A percentile compares a stretch with the other conserved stretches of the same genome.
phyloP scores from a whole-genome alignment of 495 filamentous ascomycete species.

The Chlorociboria aeruginascens region DNA sequence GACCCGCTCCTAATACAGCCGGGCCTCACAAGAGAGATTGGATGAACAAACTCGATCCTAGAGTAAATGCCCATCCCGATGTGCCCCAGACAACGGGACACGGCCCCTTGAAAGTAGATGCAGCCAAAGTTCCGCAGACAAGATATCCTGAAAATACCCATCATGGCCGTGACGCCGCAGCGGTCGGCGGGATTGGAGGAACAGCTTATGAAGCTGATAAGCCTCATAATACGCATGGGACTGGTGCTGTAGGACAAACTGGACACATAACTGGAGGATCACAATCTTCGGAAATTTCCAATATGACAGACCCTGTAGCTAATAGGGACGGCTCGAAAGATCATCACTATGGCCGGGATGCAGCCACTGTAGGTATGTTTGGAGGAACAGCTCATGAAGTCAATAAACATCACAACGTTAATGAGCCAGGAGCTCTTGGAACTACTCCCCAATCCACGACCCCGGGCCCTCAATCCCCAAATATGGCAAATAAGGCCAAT shows the following conservation, averaged over 20 bases:
- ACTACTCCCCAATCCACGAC: constrained; percentile 9
- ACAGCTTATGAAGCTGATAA: constrained; percentile 5
- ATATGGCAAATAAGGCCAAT: constrained; percentile 43
- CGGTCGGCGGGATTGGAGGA: neutral
- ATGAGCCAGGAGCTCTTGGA: neutral
- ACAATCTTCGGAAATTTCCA: neutral
- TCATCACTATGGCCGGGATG: neutral
- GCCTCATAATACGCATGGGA: neutral
- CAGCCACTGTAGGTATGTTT: neutral
- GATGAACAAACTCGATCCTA: constrained; percentile 27
- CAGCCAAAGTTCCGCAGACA: too few species aligned
- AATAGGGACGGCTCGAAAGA: neutral
- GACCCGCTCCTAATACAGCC: constrained; percentile 16
- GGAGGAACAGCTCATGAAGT: neutral
- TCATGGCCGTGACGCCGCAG: neutral
- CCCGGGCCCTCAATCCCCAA: constrained; percentile 38
- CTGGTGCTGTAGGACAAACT: neutral
- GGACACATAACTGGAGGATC: neutral
- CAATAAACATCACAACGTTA: neutral
- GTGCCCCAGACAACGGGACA: too few species aligned
- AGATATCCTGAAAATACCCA: too few species aligned
- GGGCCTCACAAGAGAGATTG: constrained; percentile 28
- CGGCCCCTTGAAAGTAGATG: too few species aligned
- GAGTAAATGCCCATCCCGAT: constrained; percentile 15
- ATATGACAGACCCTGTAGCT: too few species aligned